These are phyloP conservation scores for Phialophora macrospora DNA, from an alignment of 2,329 filamentous ascomycete genomes.

Conservation along the genomic window DNA sequence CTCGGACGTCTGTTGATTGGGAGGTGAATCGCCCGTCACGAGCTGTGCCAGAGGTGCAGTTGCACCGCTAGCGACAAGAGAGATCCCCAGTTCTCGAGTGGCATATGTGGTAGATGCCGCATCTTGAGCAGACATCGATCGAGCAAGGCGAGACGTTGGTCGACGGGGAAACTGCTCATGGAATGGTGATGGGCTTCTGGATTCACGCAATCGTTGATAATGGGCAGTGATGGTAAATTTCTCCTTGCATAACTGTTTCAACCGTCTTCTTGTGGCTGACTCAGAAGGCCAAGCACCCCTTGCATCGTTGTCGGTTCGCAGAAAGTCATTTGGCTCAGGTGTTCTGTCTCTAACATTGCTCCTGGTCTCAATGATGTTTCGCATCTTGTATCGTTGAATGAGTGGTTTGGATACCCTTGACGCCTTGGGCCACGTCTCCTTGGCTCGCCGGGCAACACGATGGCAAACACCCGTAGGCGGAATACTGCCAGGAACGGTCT, in stretches of 20 bases:
- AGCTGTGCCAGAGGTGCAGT: constrained; percentile 47
- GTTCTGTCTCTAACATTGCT: constrained; percentile 33
- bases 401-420: constrained; percentile 41
- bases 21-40: constrained; percentile 41
- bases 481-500: constrained; percentile 66
- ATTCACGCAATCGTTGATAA: constrained; percentile 66
- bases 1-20: constrained; percentile 36
- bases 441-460: constrained; percentile 65
- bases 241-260: constrained; percentile 64
- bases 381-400: constrained; percentile 37
- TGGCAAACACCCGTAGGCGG: constrained; percentile 69
- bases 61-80: constrained; percentile 49
- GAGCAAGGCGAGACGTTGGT: constrained; percentile 39
- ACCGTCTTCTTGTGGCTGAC: constrained; percentile 61
- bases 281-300: constrained; percentile 61
- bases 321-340: constrained; percentile 38
- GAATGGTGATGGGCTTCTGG: constrained; percentile 65
- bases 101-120: constrained; percentile 45
- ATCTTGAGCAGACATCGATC: constrained; percentile 35
- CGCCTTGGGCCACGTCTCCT: constrained; percentile 61
- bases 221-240: constrained; percentile 67
- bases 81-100: constrained; percentile 53
- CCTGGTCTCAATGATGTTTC: constrained; percentile 37
- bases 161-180: constrained; percentile 45
- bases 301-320: constrained; percentile 37